Base-by-base conservation (phyloP, 2,329 filamentous ascomycete genomes). In the Monosporascus ibericus region DNA sequence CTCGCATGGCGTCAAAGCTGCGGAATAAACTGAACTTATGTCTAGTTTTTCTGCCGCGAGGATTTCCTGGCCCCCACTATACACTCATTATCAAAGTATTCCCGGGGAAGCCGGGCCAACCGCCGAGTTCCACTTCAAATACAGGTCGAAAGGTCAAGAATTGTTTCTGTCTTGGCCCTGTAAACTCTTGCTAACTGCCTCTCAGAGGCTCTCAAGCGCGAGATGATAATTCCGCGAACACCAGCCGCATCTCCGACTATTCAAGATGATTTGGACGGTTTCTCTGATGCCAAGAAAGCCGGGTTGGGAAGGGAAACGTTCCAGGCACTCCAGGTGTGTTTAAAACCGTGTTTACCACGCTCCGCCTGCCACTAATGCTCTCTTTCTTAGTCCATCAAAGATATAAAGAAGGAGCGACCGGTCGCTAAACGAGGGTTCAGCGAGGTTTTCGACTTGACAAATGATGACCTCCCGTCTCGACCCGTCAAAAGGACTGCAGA, bases 251-350 rank as follows among this genome's bases (percentile, higher is more conserved):
- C 62, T 3, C 55, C 60, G 1, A 54, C 52, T 6, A 9, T 46
- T 11, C 42, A 15, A 14, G 42, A 46, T 14, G 42, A 27, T 3
- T 24, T 63, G 17, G 55, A 52, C 6, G 47, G 53, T 3, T 55
- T 70, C 17, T 57, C 64, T 6, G 40, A 56, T 5, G 58, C 57
- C 0, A 63, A 69, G 40, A 55, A 63, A 24, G 56, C 58, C 34
- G 57, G 62, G 7, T 55, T 71, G 14, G 68, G 68, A 1, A 50
- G 58, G 48, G 66, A 69, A 50, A 60, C 63, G 2, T 55, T 68
- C 1, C 54, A 59, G 0, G 55, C 68, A 27, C 57, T 68, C 6
- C 58, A 59, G 39, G 68, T 65, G 40, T 49, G 47, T 39, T n/a
- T 17, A 4, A 27, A 25, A 6, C 17, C 2, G n/a, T 47, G 17